Evolutionary conservation across 2,329 filamentous ascomycete genomes (phyloP), one percentile per base, ranked within the genome.

Genomic region (Apiospora koreana): DNA sequence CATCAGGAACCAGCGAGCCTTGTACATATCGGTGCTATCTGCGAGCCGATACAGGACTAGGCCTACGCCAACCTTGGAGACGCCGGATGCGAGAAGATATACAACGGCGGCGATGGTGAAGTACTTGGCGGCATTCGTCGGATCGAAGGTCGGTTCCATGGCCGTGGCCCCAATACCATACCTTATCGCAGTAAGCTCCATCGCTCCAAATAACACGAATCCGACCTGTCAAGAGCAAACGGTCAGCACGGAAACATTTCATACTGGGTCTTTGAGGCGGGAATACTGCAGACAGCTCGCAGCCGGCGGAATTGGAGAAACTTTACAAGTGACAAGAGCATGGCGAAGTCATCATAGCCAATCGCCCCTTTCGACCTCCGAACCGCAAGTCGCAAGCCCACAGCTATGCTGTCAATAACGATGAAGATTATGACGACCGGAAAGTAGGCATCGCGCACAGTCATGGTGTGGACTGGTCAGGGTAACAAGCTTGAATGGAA

Each of bases 341-440:
- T 46, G 25, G 43, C 65, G 23, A 67, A 45, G 28, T 67, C 65
- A 35, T 67, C 65, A 28, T 67, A 67, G 18, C 65, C 65, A 38
- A 67, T 35, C 1, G 25, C 65, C 16, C 28, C 65, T 35, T 45
- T 45, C 7, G 41, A 46, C 10, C 25, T 50, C 23, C 72, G 72
- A 21, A 71, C 69, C 28, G 41, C 68, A 16, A 73, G 58, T 18
- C 72, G 68, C 21, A 72, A 42, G 46, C 35, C 65, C 8, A 70
- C 68, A 25, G 71, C 64, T 12, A 73, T 45, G 67, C 66, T 70
- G 62, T 71, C 68, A 12, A 73, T 38, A 28, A 70, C 18, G 67
- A 70, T 69, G 45, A 73, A 67, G 12, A 68, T 45, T 38, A 73
- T 69, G 67, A 70, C 67, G 45, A 67, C 23, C 54, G 72, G 71